Conservation (phyloP, 192 early-diverging fungal species). For the Linnemannia exigua region DNA sequence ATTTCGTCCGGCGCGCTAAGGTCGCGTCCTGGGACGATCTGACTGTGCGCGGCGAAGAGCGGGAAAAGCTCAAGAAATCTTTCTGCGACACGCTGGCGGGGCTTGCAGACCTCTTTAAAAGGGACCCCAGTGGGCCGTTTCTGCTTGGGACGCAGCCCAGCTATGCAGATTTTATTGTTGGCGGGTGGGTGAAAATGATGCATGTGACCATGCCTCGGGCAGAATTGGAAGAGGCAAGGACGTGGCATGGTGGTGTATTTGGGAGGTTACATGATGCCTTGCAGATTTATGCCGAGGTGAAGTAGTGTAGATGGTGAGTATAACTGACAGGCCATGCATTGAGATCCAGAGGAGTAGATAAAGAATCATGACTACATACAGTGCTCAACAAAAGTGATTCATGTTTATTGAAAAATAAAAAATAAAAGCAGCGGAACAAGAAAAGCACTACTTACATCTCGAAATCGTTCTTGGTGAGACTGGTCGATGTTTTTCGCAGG, state of each 20-base stretch:
- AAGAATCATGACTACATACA: no score
- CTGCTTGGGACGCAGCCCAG: conserved; percentile 42
- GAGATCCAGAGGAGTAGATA: background rate
- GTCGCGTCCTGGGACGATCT: conserved; percentile 42
- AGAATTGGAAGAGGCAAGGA: conserved; percentile 46
- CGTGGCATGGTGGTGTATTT: conserved; percentile 54
- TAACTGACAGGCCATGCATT: background rate
- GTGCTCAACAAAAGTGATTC: no score
- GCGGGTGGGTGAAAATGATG: conserved; percentile 49
- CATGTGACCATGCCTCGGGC: conserved; percentile 25
- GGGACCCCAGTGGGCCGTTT: conserved; percentile 47
- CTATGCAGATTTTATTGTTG: conserved; percentile 54
- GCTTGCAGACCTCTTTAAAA: conserved; percentile 42
- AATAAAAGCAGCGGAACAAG: no score
- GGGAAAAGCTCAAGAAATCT: conserved; percentile 39
- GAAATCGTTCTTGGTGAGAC: no score
- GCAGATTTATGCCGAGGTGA: conserved; percentile 51
- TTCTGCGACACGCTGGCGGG: conserved; percentile 40
- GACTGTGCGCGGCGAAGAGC: conserved; percentile 30
- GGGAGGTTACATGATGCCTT: conserved; percentile 44
- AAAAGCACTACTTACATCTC: no score
- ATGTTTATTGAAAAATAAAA: no score
- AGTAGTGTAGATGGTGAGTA: conserved; percentile 23
- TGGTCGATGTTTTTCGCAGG: no score
- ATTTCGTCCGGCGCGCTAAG: conserved; percentile 42